These are phyloP conservation scores for Psilocybe mexicana DNA, from an alignment of 1,284 basidiomycete genomes.

Conservation along the genomic window DNA sequence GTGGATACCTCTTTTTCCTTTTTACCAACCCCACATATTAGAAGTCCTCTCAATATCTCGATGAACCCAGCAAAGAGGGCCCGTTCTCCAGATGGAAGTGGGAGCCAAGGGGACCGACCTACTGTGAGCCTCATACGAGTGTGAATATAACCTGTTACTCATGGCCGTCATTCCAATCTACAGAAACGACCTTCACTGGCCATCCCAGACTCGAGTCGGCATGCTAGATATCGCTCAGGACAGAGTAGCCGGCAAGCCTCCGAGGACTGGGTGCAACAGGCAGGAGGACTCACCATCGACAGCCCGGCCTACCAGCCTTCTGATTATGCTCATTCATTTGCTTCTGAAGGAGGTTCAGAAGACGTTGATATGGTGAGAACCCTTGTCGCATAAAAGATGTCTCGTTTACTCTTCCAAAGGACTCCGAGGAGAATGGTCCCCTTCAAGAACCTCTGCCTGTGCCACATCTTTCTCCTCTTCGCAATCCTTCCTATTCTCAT, in stretches of 20 bases:
- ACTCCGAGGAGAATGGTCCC: constrained; percentile 23
- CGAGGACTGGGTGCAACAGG: constrained; percentile 70
- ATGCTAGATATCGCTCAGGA: constrained; percentile 24
- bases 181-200: constrained; percentile 60
- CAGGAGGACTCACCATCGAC: constrained; percentile 58
- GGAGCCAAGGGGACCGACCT: constrained; percentile 48
- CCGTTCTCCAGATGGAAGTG: constrained; percentile 53
- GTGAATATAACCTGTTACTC: background rate
- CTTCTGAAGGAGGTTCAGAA: constrained; percentile 11
- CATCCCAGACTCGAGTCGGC: constrained; percentile 19
- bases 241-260: constrained; percentile 41
- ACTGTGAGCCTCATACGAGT: constrained; percentile 7
- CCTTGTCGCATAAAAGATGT: background rate
- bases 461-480: constrained; percentile 25
- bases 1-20: constrained; percentile 44
- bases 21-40: constrained; percentile 33
- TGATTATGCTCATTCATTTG: constrained; percentile 12
- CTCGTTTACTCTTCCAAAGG: constrained; percentile 17
- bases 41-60: constrained; percentile 29
- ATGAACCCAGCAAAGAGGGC: constrained; percentile 47
- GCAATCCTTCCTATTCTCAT: constrained; percentile 16
- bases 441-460: constrained; percentile 13
- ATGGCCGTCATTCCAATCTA: constrained; percentile 2
- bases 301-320: constrained; percentile 43
- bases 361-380: constrained; percentile 41